These are phyloP conservation scores for Zoysia japonica DNA, from an alignment of 176 grass and related monocot species.

Conservation along the genomic window DNA sequence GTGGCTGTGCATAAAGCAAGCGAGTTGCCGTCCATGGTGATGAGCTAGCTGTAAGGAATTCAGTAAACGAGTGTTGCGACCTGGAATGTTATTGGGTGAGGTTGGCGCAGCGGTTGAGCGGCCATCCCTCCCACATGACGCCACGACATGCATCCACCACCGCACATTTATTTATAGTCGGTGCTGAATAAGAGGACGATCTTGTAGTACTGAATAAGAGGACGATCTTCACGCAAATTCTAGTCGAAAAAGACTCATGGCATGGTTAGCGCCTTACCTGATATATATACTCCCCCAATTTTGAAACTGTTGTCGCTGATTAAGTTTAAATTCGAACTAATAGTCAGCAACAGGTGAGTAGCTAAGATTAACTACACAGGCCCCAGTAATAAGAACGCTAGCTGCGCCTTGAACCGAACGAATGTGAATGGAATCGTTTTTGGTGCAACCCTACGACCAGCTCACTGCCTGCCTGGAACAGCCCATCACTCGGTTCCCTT, in stretches of 20 bases:
- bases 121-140: neutral
- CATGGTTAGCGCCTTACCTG: no score
- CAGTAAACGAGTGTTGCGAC: neutral
- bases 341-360: no score
- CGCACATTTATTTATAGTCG: neutral
- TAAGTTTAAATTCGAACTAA: no score
- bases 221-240: neutral
- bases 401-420: neutral
- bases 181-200: neutral
- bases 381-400: no score
- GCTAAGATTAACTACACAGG: no score
- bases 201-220: neutral
- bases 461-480: constrained; percentile 49
- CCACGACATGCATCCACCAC: constrained; percentile 13
- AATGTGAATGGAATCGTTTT: neutral
- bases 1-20: neutral
- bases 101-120: constrained; percentile 32
- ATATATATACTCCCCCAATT: no score
- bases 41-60: constrained; percentile 10
- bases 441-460: neutral
- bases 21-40: neutral
- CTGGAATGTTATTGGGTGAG: constrained; percentile 16
- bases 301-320: no score
- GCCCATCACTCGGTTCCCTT: neutral
- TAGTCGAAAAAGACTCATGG: no score